Base-by-base conservation (phyloP, 73 alveolate genomes). In the Tetrahymena borealis region DNA sequence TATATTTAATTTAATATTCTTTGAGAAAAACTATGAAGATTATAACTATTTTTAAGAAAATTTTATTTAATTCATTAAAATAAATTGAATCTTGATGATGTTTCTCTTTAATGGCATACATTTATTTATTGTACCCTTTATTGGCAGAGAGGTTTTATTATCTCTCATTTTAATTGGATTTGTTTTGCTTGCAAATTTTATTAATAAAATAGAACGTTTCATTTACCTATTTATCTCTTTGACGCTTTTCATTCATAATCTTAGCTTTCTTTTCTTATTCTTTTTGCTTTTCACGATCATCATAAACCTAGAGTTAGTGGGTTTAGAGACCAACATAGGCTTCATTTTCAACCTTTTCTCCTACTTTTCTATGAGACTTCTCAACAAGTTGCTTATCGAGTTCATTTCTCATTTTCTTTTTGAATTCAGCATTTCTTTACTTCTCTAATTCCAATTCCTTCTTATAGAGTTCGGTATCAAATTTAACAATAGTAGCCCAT, bases 401-500 rank as follows among this genome's bases (percentile, higher is more conserved):
- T 93, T 93, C 95, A 33, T 36, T 78, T 32, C 91, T 93, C 95
- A 93, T 93, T n/a, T 93, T 93, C 78, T 93, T 93, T 78, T 93
- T 93, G 90, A 93, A 93, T 90, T 93, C 95, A 35, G 38, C 20
- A 79, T 93, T 32, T 42, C 95, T 79, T 78, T 93, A 43, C 90
- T 85, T 33, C 42, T 93, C 95, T 33, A 93, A 60, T 28, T 85
- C 33, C 39, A 38, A 40, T 24, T 93, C 95, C 33, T 93, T 93
- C 35, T 85, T 39, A 90, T 78, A 90, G 31, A 85, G 93, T 42
- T 93, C 93, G 18, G 93, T 93, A 37, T 93, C 95, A 90, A 93
- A 93, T 32, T 93, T 93, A 13, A 93, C 95, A 38, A 93, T 41
- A 33, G 95, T 93, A 85, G 95, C 93, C 95, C 95, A 85, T 85